Evolutionary conservation across 2,329 filamentous ascomycete genomes (phyloP).

Genomic region (Penicillium olsonii): DNA sequence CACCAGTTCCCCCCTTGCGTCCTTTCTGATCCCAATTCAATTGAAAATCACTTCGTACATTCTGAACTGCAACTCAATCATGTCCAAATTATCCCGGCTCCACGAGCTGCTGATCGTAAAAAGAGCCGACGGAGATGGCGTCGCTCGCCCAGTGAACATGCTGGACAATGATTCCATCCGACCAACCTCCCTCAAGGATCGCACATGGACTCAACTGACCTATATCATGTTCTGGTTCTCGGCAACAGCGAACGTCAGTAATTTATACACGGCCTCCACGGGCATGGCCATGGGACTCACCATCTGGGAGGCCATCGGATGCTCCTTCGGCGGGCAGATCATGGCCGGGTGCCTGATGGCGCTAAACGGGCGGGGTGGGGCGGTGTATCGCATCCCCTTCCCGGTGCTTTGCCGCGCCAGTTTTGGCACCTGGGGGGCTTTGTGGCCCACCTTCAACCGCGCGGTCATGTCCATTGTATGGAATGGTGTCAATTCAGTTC

Average conservation of each 20-base stretch:
- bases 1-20: neutral
- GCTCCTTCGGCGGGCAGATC: conserved; percentile 45
- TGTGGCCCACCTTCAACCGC: conserved; percentile 43
- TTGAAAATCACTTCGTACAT: neutral
- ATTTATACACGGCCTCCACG: conserved; percentile 43
- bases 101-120: conserved; percentile 21
- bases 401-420: conserved; percentile 46
- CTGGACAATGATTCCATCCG: conserved; percentile 47
- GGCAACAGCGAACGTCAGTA: conserved; percentile 38
- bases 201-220: conserved; percentile 45
- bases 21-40: neutral
- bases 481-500: conserved; percentile 46
- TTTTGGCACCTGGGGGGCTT: conserved; percentile 49
- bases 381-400: conserved; percentile 48
- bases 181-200: conserved; percentile 41
- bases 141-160: conserved; percentile 11
- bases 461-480: conserved; percentile 51
- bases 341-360: conserved; percentile 38
- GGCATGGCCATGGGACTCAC: conserved; percentile 48
- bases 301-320: conserved; percentile 53
- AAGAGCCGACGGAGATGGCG: conserved; percentile 19
- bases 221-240: conserved; percentile 50
- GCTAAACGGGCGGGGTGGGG: conserved; percentile 47
- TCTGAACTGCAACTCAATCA: neutral
- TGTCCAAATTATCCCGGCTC: conserved; percentile 10